Percentiles rank a stretch among this genome's conserved stretches.
Conservation (phyloP, 202 grass and related monocot species). For the Bolboschoenoplectus hybrid region DNA sequence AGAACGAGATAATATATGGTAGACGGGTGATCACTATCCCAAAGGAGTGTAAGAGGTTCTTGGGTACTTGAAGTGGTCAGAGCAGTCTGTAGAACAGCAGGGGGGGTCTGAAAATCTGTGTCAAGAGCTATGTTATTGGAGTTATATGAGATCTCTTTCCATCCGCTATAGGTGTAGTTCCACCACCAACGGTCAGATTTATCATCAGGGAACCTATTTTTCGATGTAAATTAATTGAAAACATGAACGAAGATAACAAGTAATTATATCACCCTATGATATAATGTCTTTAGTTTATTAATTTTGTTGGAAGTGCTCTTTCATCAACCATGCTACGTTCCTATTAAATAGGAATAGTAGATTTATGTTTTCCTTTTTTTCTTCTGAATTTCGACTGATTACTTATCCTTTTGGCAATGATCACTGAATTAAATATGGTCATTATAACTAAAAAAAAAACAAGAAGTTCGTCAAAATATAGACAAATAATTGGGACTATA, state of each 20-base stretch:
- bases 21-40: background rate
- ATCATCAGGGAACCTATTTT: conserved; percentile 39
- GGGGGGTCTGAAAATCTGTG: background rate
- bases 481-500: no score
- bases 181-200: conserved; percentile 32
- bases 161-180: background rate
- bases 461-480: no score
- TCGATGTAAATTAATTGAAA: background rate
- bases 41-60: background rate
- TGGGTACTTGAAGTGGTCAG: background rate
- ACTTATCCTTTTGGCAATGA: no score
- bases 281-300: no score
- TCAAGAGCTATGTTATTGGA: background rate
- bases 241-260: background rate
- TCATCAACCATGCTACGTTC: no score
- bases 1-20: background rate
- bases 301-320: no score
- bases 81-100: conserved; percentile 31
- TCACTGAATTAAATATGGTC: no score
- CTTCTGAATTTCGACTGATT: no score
- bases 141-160: background rate
- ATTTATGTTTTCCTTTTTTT: no score
- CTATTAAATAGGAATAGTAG: no score
- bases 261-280: no score
- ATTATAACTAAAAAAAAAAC: no score